Evolutionary conservation across 2,329 filamentous ascomycete genomes (phyloP).

Genomic region (Cordyceps militaris): DNA sequence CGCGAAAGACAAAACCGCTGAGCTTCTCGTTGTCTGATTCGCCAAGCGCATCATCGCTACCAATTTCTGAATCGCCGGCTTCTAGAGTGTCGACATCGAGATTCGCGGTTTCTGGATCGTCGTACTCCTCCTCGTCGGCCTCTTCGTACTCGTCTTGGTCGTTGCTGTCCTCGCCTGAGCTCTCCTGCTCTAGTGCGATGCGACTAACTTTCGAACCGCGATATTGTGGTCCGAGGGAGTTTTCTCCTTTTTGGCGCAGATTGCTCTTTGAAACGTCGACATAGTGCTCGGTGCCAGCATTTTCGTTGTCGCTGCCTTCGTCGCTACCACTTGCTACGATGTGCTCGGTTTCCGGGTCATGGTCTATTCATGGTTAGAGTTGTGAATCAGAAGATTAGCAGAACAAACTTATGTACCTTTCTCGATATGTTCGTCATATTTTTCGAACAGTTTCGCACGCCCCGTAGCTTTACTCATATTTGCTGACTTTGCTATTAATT

Average conservation of each 20-base stretch:
- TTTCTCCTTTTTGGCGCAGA: slow-evolving; percentile 63
- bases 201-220: slow-evolving; percentile 69
- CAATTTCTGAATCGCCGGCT: slow-evolving; percentile 54
- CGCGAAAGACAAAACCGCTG: slow-evolving; percentile 60
- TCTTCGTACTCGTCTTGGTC: slow-evolving; percentile 44
- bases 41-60: slow-evolving; percentile 65
- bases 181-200: slow-evolving; percentile 53
- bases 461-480: slow-evolving; percentile 47
- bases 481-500: slow-evolving; percentile 21
- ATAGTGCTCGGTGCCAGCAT: slow-evolving; percentile 79
- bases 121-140: slow-evolving; percentile 38
- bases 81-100: slow-evolving; percentile 43
- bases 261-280: slow-evolving; percentile 76
- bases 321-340: slow-evolving; percentile 48
- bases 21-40: slow-evolving; percentile 81
- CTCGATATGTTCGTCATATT: slow-evolving; percentile 52
- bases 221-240: slow-evolving; percentile 72
- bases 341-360: slow-evolving; percentile 67
- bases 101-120: slow-evolving; percentile 50
- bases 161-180: slow-evolving; percentile 45
- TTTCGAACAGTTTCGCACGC: slow-evolving; percentile 53
- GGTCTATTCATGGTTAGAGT: slow-evolving; percentile 45
- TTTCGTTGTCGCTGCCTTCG: slow-evolving; percentile 41
- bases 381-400: not conserved
- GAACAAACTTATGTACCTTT: slow-evolving; percentile 45